phyloP scores from a whole-genome alignment of 1,139 yeast species.

The Saccharomyces hybrid region DNA sequence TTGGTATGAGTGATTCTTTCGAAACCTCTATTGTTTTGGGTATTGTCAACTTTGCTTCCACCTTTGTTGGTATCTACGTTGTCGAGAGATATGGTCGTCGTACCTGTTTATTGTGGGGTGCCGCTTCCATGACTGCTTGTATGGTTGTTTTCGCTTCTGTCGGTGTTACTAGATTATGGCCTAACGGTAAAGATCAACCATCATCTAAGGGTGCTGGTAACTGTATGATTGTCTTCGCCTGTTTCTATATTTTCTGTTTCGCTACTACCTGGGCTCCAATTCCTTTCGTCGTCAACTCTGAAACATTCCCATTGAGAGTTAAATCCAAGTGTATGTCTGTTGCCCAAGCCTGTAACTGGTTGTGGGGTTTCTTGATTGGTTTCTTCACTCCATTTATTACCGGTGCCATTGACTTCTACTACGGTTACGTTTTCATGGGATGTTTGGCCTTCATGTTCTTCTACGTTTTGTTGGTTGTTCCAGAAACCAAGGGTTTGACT shows the following conservation, averaged over 20 bases:
- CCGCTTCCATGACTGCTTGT: conserved; percentile 54
- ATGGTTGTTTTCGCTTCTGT: conserved; percentile 55
- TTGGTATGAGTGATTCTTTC: conserved; percentile 63
- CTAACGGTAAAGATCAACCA: conserved; percentile 45
- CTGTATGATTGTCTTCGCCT: conserved; percentile 69
- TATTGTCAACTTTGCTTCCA: conserved; percentile 66
- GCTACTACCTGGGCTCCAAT: conserved; percentile 84
- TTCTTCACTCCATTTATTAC: conserved; percentile 68
- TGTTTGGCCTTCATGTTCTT: conserved; percentile 50
- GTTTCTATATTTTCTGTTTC: conserved; percentile 69
- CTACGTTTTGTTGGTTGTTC: conserved; percentile 56
- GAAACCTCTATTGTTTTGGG: conserved; percentile 69
- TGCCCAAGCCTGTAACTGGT: conserved; percentile 49
- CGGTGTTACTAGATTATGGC: conserved; percentile 55
- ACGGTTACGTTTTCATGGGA: conserved; percentile 67
- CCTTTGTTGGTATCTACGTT: conserved; percentile 51
- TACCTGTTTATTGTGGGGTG: conserved; percentile 51
- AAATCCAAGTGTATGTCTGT: conserved; percentile 70
- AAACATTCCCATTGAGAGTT: conserved; percentile 68
- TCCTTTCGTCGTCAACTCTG: conserved; percentile 62
- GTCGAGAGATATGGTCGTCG: conserved; percentile 68
- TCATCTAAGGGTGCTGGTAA: conserved; percentile 48
- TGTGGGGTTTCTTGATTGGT: conserved; percentile 66
- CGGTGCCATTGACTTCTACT: conserved; percentile 32
- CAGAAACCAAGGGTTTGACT: conserved; percentile 61